Conservation (phyloP, 176 grass and related monocot species). For the Phoenix roebelenii region DNA sequence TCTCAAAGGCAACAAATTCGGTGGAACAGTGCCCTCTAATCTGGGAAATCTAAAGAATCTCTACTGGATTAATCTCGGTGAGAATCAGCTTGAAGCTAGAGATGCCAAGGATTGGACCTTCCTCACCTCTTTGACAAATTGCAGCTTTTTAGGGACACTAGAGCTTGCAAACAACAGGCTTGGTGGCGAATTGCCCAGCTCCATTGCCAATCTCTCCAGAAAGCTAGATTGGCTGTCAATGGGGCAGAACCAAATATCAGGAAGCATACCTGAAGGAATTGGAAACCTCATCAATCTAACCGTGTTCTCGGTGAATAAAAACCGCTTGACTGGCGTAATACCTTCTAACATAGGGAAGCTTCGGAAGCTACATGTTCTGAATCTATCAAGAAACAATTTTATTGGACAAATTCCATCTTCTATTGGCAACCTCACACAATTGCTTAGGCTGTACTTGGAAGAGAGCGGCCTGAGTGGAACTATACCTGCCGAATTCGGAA, state of each 20-base stretch:
- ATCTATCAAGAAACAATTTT: slow-evolving; percentile 19
- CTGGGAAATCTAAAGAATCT: slow-evolving; percentile 3
- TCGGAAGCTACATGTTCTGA: slow-evolving; percentile 5
- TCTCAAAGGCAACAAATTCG: slow-evolving; percentile 18
- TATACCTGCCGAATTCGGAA: slow-evolving; percentile 18
- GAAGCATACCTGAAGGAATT: slow-evolving; percentile 26
- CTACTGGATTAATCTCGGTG: background rate
- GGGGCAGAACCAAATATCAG: slow-evolving; percentile 11
- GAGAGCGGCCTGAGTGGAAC: slow-evolving; percentile 11
- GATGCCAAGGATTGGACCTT: slow-evolving; percentile 37
- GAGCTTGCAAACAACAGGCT: slow-evolving; percentile 1
- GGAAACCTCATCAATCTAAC: slow-evolving; percentile 16
- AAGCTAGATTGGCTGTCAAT: background rate
- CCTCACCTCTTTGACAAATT: slow-evolving; percentile 18
- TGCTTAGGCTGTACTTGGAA: slow-evolving; percentile 16
- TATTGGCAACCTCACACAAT: slow-evolving; percentile 19
- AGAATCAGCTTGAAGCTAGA: slow-evolving; percentile 29
- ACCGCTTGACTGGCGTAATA: slow-evolving; percentile 21
- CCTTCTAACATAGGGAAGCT: slow-evolving; percentile 24
- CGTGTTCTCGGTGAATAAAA: background rate
- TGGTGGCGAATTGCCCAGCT: slow-evolving; percentile 15
- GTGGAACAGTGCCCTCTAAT: slow-evolving; percentile 12
- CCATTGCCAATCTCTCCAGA: slow-evolving; percentile 5
- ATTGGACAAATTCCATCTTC: slow-evolving; percentile 23
- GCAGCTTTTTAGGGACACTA: slow-evolving; percentile 4